phyloP scores from a whole-genome alignment of 495 filamentous ascomycete species.

The Aspergillus campestris region DNA sequence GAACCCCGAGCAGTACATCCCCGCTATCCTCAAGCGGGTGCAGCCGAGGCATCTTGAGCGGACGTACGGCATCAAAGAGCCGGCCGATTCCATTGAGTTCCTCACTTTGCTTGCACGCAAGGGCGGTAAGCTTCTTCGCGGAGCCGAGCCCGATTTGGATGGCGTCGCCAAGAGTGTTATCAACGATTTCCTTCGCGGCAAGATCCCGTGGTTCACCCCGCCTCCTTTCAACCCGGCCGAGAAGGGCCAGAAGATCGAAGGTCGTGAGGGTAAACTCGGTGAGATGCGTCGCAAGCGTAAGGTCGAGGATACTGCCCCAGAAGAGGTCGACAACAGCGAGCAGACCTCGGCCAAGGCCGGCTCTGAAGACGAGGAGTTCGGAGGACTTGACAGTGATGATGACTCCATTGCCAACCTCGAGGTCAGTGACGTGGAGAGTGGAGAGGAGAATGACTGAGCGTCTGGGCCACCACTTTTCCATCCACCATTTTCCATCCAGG shows the following conservation, averaged over 20 bases:
- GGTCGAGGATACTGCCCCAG: constrained; percentile 30
- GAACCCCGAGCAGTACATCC: constrained; percentile 91
- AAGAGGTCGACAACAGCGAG: constrained; percentile 18
- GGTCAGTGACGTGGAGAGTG: constrained; percentile 37
- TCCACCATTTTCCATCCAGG: too few species aligned
- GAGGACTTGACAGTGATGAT: constrained; percentile 29
- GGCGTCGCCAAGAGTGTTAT: constrained; percentile 92
- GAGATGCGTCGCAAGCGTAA: constrained; percentile 54
- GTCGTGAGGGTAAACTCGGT: constrained; percentile 51
- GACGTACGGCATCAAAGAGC: constrained; percentile 77
- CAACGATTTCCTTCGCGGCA: constrained; percentile 91
- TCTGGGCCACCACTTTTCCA: not conserved
- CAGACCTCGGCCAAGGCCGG: constrained; percentile 16
- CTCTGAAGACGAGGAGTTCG: constrained; percentile 28
- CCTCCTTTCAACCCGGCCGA: constrained; percentile 54
- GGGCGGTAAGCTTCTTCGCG: constrained; percentile 74
- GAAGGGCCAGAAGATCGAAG: constrained; percentile 47
- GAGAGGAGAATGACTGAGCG: constrained; percentile 32
- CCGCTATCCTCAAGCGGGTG: constrained; percentile 68
- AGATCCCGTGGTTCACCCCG: constrained; percentile 90
- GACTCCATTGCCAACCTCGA: constrained; percentile 38
- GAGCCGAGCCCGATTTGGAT: constrained; percentile 86
- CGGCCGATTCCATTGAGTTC: constrained; percentile 63
- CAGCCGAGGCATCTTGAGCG: constrained; percentile 83
- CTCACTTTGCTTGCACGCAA: constrained; percentile 83